A percentile compares a stretch with the other conserved stretches of the same genome.
Conservation (phyloP, 371 early-diverging fungal species). For the Nematocida homosporus region DNA sequence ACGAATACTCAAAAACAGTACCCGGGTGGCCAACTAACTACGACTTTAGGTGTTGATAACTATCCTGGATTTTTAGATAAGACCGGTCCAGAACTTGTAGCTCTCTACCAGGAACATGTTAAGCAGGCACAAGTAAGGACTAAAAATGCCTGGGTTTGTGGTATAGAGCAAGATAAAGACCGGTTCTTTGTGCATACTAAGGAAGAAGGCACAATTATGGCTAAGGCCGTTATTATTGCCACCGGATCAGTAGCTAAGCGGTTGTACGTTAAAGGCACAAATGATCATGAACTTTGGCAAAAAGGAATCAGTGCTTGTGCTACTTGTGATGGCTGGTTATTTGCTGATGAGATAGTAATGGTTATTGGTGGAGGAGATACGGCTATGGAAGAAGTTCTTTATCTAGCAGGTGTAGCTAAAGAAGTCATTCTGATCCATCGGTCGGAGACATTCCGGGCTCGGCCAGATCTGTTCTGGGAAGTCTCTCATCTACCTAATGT, state of each 20-base stretch:
- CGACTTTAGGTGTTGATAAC: slow-evolving; percentile 69
- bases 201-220: slow-evolving; percentile 67
- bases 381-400: slow-evolving; percentile 92
- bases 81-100: slow-evolving; percentile 62
- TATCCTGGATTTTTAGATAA: slow-evolving; percentile 69
- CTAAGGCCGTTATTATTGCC: slow-evolving; percentile 82
- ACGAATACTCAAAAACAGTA: slow-evolving; percentile 74
- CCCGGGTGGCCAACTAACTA: slow-evolving; percentile 73
- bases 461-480: slow-evolving; percentile 85
- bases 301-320: slow-evolving; percentile 96
- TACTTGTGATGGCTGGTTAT: slow-evolving; percentile 93
- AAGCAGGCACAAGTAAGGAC: slow-evolving; percentile 82
- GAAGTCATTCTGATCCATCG: slow-evolving; percentile 87
- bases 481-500: slow-evolving; percentile 77
- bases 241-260: slow-evolving; percentile 96
- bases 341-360: slow-evolving; percentile 77
- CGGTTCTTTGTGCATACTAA: slow-evolving; percentile 64
- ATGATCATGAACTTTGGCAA: slow-evolving; percentile 81
- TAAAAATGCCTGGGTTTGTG: slow-evolving; percentile 60
- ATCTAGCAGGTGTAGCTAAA: slow-evolving; percentile 79
- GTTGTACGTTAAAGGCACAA: slow-evolving; percentile 70
- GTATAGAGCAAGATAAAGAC: slow-evolving; percentile 51
- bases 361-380: slow-evolving; percentile 98
- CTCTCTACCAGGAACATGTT: slow-evolving; percentile 77
- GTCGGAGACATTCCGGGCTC: slow-evolving; percentile 85